phyloP scores from a whole-genome alignment of 2,329 filamentous ascomycete species.

The Ophiostoma quercus region DNA sequence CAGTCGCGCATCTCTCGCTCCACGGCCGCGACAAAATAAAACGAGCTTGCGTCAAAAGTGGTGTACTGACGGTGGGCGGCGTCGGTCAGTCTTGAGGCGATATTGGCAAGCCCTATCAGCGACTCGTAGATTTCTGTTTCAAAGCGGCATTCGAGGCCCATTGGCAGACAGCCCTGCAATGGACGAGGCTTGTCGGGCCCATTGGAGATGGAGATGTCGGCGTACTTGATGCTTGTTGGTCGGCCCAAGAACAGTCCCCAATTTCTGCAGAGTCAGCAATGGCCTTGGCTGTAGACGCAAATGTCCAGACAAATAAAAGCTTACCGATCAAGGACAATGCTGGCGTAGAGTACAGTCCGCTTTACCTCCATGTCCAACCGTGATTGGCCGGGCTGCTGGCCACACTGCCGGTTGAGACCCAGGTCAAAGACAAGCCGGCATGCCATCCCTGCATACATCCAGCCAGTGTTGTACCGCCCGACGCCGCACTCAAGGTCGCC shows the following conservation, averaged over 20 bases:
- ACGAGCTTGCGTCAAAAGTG: background rate
- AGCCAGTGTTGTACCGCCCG: conserved; percentile 27
- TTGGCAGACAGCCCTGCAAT: conserved; percentile 20
- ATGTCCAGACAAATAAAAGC: background rate
- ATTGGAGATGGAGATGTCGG: conserved; percentile 26
- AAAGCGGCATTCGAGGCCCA: conserved; percentile 21
- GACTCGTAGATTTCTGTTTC: conserved; percentile 27
- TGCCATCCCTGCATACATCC: conserved; percentile 26
- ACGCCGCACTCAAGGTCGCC: conserved; percentile 27
- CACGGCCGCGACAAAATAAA: background rate
- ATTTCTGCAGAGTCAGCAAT: background rate
- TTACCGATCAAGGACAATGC: background rate
- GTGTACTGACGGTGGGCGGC: background rate
- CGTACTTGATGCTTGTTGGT: conserved; percentile 27
- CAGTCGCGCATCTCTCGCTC: background rate
- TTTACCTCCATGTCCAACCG: conserved; percentile 25
- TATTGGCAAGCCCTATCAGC: conserved; percentile 23
- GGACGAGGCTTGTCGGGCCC: conserved; percentile 17
- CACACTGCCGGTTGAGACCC: conserved; percentile 25
- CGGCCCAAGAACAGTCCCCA: conserved; percentile 27
- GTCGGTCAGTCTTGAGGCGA: background rate
- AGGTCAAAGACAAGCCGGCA: conserved; percentile 26
- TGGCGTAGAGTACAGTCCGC: conserved; percentile 23
- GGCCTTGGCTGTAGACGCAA: no score
- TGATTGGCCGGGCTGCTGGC: conserved; percentile 18